Evolutionary conservation across 108 stramenopile genomes (phyloP), one percentile per base, ranked within the genome.

Genomic region (Pseudonitzschia multiseries): DNA sequence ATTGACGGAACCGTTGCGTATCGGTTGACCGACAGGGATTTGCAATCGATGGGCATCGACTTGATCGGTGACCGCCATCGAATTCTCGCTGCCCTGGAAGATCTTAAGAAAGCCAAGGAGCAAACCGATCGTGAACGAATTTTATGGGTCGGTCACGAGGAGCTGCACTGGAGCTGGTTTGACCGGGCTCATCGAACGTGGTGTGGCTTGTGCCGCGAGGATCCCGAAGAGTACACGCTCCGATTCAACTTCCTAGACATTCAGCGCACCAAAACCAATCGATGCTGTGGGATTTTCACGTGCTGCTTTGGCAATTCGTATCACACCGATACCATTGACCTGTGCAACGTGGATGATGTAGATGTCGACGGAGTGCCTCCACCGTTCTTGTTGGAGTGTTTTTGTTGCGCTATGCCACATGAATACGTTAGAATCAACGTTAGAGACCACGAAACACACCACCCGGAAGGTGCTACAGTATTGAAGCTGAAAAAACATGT

Each of bases 61-160:
- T 40, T 53, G 8, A 44, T 82, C n/a, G 81, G 81, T 4, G 81
- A 82, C 65, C 68, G 81, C 8, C 57, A 72, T n/a, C 68, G 69
- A 21, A 69, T 82, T 21, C 24, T 62, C 4, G 36, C 68, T 24
- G 57, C 41, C 10, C 31, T 82, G 14, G 52, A 82, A 57, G 28
- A 67, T 36, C 48, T 82, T 17, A 26, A 41, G 51, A 40, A 53
- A 13, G 57, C 56, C 0, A 43, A 68, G 61, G 77, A 61, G 29
- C 29, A 72, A 54, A 51, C 52, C 18, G 28, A 69, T 32, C 44
- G 77, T 4, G 56, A 57, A 15, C 28, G 69, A 20, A 40, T 68
- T 13, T 3, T 82, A 10, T 82, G 81, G 81, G 42, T 69, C 48
- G 81, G 81, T 31, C 42, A 71, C 31, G 81, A 82, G 77, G 36